These are phyloP conservation scores for Chlorella sorokiniana DNA, from an alignment of 139 green algal species.

Conservation along the genomic window DNA sequence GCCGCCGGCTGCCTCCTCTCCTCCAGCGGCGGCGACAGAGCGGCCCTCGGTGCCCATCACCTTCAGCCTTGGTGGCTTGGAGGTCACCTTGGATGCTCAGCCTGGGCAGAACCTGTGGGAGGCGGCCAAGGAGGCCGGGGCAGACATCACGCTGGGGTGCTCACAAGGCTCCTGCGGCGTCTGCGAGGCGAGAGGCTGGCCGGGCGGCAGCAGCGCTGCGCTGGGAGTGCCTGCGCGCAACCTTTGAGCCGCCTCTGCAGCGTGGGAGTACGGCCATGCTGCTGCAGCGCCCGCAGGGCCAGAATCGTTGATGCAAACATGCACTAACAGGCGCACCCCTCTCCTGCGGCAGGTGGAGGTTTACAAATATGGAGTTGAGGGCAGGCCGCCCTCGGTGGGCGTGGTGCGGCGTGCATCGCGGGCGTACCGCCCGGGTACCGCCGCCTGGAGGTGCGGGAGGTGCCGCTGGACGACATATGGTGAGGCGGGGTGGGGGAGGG, in stretches of 20 bases:
- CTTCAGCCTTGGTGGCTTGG: background rate
- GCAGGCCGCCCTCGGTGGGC: background rate
- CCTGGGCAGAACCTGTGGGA: conserved; percentile 28
- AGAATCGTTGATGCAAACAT: too few species aligned
- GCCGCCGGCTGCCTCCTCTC: background rate
- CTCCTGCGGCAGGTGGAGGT: conserved; percentile 32
- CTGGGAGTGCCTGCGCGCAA: too few species aligned
- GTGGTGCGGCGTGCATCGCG: conserved; percentile 17
- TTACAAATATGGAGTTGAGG: conserved; percentile 23
- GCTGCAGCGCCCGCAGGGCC: too few species aligned
- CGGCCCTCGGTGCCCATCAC: conserved; percentile 2
- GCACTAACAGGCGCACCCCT: background rate
- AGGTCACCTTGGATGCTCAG: conserved; percentile 1
- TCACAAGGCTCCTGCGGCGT: conserved; percentile 32
- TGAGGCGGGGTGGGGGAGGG: too few species aligned
- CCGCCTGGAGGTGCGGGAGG: conserved; percentile 16
- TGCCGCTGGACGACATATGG: conserved; percentile 19
- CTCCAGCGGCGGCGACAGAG: background rate
- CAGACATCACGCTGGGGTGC: conserved; percentile 35
- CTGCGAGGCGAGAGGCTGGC: conserved; percentile 25
- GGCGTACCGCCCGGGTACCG: conserved; percentile 2
- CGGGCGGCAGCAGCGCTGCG: too few species aligned
- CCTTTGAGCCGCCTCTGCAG: too few species aligned
- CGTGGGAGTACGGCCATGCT: too few species aligned
- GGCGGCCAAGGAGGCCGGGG: conserved; percentile 23